A percentile compares a stretch with the other conserved stretches of the same genome.
phyloP scores from a whole-genome alignment of 306 rosid genomes.

The Begonia masoniana region DNA sequence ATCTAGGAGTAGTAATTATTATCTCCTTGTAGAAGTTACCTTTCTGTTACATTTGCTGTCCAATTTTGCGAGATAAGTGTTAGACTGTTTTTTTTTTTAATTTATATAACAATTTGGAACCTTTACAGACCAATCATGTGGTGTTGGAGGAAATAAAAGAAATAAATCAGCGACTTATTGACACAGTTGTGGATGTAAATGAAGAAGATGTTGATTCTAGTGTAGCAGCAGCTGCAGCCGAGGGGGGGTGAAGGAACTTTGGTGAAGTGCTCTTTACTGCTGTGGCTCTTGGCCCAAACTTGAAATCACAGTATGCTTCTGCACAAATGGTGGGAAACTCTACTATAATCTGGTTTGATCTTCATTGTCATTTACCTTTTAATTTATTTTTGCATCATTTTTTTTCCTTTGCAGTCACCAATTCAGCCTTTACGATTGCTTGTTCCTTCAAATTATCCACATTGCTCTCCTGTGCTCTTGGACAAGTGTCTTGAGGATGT shows the following conservation, averaged over 20 bases:
- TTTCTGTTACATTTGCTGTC: neutral
- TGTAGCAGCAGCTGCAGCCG: constrained; percentile 46
- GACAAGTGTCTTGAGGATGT: constrained; percentile 76
- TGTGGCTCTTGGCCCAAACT: constrained; percentile 74
- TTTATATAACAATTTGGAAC: neutral
- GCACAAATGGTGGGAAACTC: constrained; percentile 52
- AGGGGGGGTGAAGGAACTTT: constrained; percentile 66
- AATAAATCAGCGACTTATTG: constrained; percentile 70
- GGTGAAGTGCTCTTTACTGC: constrained; percentile 79
- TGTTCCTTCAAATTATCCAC: constrained; percentile 83
- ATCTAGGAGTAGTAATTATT: neutral
- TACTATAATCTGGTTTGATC: constrained; percentile 2
- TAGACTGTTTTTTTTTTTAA: neutral
- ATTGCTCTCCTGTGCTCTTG: constrained; percentile 66
- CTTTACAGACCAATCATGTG: constrained; percentile 60
- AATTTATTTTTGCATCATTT: constrained; percentile 15
- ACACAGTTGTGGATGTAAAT: constrained; percentile 67
- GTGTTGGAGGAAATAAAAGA: constrained; percentile 80
- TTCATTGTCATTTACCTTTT: constrained; percentile 5
- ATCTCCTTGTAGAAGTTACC: neutral
- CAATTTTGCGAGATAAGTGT: no score
- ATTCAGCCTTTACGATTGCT: constrained; percentile 81
- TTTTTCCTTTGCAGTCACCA: constrained; percentile 49
- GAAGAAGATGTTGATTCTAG: constrained; percentile 65
- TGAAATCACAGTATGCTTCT: constrained; percentile 71